Conservation (phyloP, 179 eudicot genomes). For the Heliamphora pulchella region DNA sequence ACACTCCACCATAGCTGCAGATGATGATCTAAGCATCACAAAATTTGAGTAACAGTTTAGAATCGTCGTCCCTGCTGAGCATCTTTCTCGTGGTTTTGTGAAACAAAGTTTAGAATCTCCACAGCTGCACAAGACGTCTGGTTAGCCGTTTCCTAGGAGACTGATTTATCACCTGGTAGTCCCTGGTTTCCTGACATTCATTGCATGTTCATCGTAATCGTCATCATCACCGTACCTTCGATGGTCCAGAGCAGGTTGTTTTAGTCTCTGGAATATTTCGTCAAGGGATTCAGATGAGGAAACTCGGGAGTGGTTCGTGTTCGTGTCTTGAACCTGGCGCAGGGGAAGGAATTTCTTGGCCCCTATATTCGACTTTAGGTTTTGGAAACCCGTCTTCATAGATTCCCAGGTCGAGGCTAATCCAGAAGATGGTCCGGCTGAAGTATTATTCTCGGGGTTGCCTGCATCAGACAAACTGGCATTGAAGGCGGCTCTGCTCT, state of each 20-base stretch:
- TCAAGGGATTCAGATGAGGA: constrained; percentile 82
- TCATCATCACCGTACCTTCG: constrained; percentile 22
- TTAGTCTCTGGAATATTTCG: constrained; percentile 73
- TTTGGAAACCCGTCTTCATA: constrained; percentile 62
- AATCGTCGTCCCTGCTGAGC: too few species aligned
- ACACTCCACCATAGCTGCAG: too few species aligned
- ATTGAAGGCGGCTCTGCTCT: constrained; percentile 25
- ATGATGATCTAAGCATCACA: too few species aligned
- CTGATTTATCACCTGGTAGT: constrained; percentile 10
- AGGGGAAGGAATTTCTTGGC: constrained; percentile 67
- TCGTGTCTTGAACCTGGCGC: constrained; percentile 41
- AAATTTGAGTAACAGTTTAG: too few species aligned
- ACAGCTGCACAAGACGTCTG: neutral
- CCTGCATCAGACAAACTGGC: constrained; percentile 32
- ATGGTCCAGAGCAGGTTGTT: constrained; percentile 42
- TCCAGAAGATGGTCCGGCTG: constrained; percentile 38
- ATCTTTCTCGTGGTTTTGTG: neutral
- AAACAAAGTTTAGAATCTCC: constrained; percentile 11
- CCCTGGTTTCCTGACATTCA: constrained; percentile 21
- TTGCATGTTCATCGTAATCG: constrained; percentile 25
- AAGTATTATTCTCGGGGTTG: constrained; percentile 20
- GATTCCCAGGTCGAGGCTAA: constrained; percentile 71
- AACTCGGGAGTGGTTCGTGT: constrained; percentile 30
- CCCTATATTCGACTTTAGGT: constrained; percentile 56
- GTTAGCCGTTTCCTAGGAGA: neutral